These are phyloP conservation scores for Dimargaris cristalligena DNA, from an alignment of 192 early-diverging fungal genomes.

Conservation along the genomic window DNA sequence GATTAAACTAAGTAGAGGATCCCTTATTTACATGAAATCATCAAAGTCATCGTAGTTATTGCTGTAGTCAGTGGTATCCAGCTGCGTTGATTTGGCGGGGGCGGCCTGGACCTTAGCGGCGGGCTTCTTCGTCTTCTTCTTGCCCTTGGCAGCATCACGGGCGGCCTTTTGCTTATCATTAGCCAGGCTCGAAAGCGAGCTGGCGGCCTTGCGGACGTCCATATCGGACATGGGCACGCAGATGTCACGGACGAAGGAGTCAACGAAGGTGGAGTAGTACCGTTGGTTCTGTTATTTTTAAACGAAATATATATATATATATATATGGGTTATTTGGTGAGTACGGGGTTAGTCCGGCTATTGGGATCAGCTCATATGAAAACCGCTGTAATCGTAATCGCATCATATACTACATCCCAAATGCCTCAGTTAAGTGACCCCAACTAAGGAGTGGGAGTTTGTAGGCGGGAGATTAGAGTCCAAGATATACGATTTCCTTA, in stretches of 20 bases:
- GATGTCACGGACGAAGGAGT: constrained; percentile 46
- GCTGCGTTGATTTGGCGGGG: constrained; percentile 16
- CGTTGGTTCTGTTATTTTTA: constrained; percentile 22
- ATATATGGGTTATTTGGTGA: too few relatives aligned
- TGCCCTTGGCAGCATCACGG: constrained; percentile 42
- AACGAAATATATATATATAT: constrained; percentile 5
- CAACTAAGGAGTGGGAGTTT: too few relatives aligned
- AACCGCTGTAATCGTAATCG: too few relatives aligned
- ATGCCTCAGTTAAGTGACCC: too few relatives aligned
- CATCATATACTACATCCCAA: too few relatives aligned
- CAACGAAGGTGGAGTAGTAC: constrained; percentile 38
- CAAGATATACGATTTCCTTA: too few relatives aligned
- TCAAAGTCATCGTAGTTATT: constrained; percentile 32
- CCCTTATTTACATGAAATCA: constrained; percentile 34
- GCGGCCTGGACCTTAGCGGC: constrained; percentile 14
- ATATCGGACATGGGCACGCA: constrained; percentile 37
- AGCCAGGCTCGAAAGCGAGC: constrained; percentile 43
- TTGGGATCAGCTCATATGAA: too few relatives aligned
- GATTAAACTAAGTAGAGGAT: too few relatives aligned
- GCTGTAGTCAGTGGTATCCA: constrained; percentile 33
- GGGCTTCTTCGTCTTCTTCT: constrained; percentile 47
- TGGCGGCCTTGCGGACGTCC: constrained; percentile 43
- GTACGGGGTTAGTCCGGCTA: too few relatives aligned
- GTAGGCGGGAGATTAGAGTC: too few relatives aligned
- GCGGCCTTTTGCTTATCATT: constrained; percentile 56